Base-by-base conservation (phyloP, 768 basidiomycete species). In the Macrolepiota albuminosa region DNA sequence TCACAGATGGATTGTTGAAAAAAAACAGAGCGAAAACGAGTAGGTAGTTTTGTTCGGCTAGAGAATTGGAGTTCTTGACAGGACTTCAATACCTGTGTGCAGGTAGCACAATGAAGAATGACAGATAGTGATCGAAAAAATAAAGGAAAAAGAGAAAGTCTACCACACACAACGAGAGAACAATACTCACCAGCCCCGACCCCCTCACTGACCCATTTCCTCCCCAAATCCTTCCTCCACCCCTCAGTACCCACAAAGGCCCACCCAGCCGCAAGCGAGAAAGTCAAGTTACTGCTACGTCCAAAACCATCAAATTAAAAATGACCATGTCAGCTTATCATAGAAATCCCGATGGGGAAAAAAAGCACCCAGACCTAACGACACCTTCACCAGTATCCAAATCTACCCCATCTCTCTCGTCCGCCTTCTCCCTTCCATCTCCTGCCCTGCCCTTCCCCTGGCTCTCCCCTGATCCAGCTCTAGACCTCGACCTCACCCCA, bases 231-330 rank as follows among this genome's bases (percentile, higher is more conserved):
- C 31, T 83, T 78, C 54, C 86, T 76, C 91, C 91, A 93, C 56
- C 87, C 84, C 64, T 93, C 91, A 0, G 86, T 86, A 61, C 84
- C 81, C 7, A 92, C 83, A 59, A 91, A 93, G 1, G 76, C 68
- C 89, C 90, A 93, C 0, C 86, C 86, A 4, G 83, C 78, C 3
- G 84, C 81, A n/a, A 93, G 83, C 8, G 85, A 83, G 65, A 93
- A 91, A 2, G 88, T 90, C 57, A 92, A 78, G 76, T 89, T 89
- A 71, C 90, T 93, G 77, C 86, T 89, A 71, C 70, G 48, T 26
- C 52, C 52, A 16, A 54, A 53, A 39, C 49, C 50, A 7, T 49
- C 29, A 2, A 24, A 45, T 4, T 1, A 6, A 24, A 34, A 26
- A 54, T 18, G 37, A 4, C n/a, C 31, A 43, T 56, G 58, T 65